Evolutionary conservation across 83 land plant species (phyloP), one percentile per base, ranked within the genome.

Genomic region (Isoetes engelmannii): DNA sequence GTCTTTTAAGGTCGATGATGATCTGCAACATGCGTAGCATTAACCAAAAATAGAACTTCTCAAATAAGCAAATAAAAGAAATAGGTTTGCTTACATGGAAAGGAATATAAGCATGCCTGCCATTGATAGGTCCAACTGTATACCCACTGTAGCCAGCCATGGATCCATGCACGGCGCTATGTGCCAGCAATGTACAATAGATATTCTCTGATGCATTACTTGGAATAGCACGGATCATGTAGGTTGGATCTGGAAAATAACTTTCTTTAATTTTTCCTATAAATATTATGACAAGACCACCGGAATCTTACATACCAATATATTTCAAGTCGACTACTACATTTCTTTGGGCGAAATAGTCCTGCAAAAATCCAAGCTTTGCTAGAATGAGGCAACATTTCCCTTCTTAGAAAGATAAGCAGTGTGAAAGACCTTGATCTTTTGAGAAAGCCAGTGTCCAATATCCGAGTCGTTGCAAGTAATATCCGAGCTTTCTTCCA

Each of bases 101-200:
- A 6, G 93, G 93, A 17, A 89, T 89, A 68, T 89, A 89, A 50
- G 83, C 76, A 64, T 89, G 93, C 41, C 90, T 75, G 7, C 81
- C 83, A 74, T 89, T 89, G 54, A 89, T 87, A 42, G 82, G 87
- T 17, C 93, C 93, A 48, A 79, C 82, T 12, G 86, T 89, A 68
- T 82, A 86, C 49, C 93, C 93, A 4, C 85, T 73, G 72, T 86
- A 89, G 37, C 93, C 93, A 5, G 93, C 93, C 93, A 89, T 89
- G 28, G 88, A 90, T 19, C 90, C 93, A 73, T 89, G 93, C 15
- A 89, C 72, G 18, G 88, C 90, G 72, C 90, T 84, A 56, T 89
- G 93, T 58, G 93, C 93, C 12, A 89, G 87, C 56, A 89, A 79
- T 42, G 93, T 84, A 74, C 90, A 86, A 72, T 86, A 89, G 8